These are phyloP conservation scores for Quercus ilex DNA, from an alignment of 306 rosid species.

Conservation along the genomic window DNA sequence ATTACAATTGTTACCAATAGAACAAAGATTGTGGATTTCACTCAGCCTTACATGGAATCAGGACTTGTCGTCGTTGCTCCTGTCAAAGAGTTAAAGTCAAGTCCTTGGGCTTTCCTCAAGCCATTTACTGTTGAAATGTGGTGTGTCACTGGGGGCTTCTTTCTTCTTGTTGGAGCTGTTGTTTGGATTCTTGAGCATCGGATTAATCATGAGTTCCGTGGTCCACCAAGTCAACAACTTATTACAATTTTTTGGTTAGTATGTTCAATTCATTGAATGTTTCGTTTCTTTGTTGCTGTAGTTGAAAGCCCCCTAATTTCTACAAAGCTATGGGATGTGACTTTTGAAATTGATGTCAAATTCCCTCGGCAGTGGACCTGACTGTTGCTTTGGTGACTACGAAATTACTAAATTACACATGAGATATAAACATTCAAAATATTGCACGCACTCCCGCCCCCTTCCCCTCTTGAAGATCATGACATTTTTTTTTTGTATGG, in stretches of 20 bases:
- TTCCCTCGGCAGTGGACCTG: constrained; percentile 5
- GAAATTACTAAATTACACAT: background rate
- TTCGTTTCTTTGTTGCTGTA: background rate
- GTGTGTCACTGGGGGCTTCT: constrained; percentile 65
- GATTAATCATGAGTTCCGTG: constrained; percentile 71
- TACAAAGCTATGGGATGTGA: constrained; percentile 1
- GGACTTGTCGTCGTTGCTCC: constrained; percentile 78
- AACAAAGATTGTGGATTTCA: constrained; percentile 79
- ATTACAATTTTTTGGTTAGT: constrained; percentile 81
- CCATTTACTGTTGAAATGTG: constrained; percentile 77
- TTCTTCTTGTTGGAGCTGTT: constrained; percentile 71
- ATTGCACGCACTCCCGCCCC: background rate
- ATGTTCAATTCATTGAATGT: constrained; percentile 4
- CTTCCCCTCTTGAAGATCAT: background rate
- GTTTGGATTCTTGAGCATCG: constrained; percentile 98
- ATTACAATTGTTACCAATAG: constrained; percentile 74
- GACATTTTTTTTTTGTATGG: background rate
- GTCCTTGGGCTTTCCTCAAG: constrained; percentile 80
- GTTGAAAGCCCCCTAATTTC: constrained; percentile 10
- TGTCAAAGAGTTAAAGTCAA: constrained; percentile 53
- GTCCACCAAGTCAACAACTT: constrained; percentile 73
- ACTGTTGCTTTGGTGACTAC: constrained; percentile 14
- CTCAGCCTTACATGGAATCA: constrained; percentile 76
- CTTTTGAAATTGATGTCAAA: background rate
- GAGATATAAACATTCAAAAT: background rate